Percentiles rank a stretch among this genome's conserved stretches.
Conservation (phyloP, 1,139 yeast genomes). For the Pichia sp. region DNA sequence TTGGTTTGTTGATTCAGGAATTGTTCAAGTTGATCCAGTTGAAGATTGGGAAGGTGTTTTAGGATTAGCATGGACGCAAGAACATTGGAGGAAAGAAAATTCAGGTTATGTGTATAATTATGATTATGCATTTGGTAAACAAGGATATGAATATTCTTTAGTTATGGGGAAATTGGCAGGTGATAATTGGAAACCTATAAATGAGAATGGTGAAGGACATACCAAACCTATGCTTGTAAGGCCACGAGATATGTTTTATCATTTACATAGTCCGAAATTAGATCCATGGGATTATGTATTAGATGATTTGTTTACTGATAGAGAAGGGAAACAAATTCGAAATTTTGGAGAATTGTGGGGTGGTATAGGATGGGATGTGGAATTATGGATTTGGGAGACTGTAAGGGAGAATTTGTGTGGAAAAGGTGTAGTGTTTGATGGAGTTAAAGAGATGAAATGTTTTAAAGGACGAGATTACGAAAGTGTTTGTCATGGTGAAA, state of each 20-base stretch:
- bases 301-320: slow-evolving; percentile 17
- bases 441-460: slow-evolving; percentile 13
- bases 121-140: slow-evolving; percentile 20
- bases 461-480: slow-evolving; percentile 19
- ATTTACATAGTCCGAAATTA: slow-evolving; percentile 37
- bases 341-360: slow-evolving; percentile 21
- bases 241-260: slow-evolving; percentile 32
- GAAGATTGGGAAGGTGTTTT: slow-evolving; percentile 20
- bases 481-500: slow-evolving; percentile 18
- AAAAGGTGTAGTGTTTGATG: slow-evolving; percentile 1
- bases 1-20: slow-evolving; percentile 23
- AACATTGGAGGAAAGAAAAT: slow-evolving; percentile 14
- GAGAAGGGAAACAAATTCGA: slow-evolving; percentile 14
- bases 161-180: slow-evolving; percentile 16
- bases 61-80: slow-evolving; percentile 14
- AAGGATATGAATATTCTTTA: slow-evolving; percentile 13
- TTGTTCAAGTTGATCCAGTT: slow-evolving; percentile 23
- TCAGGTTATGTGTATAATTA: slow-evolving; percentile 19
- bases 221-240: slow-evolving; percentile 5
- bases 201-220: slow-evolving; percentile 1
- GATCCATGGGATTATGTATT: slow-evolving; percentile 25
- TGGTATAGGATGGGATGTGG: slow-evolving; percentile 21
- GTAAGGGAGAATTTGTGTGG: slow-evolving; percentile 21
- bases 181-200: slow-evolving; percentile 12
- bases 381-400: slow-evolving; percentile 22